phyloP scores from a whole-genome alignment of 805 yeast species.

The Candida tammaniensis region DNA sequence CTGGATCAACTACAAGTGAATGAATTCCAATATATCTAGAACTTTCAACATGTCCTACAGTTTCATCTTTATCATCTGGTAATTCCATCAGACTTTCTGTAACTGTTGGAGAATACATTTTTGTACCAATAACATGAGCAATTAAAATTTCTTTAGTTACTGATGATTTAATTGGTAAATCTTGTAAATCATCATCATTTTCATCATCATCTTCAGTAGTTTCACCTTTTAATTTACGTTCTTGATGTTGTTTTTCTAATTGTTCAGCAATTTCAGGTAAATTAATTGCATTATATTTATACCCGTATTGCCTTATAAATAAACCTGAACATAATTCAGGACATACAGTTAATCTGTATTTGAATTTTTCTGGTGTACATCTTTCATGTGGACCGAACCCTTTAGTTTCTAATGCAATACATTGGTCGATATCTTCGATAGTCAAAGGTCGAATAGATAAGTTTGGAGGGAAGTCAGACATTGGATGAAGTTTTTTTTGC shows the following conservation, averaged over 20 bases:
- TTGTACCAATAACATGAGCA: conserved; percentile 81
- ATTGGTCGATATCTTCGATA: conserved; percentile 67
- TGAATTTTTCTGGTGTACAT: conserved; percentile 56
- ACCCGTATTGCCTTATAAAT: conserved; percentile 67
- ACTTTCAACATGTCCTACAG: conserved; percentile 68
- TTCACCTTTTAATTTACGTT: conserved; percentile 15
- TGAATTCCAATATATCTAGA: conserved; percentile 79
- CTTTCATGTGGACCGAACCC: conserved; percentile 76
- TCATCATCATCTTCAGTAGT: conserved; percentile 15
- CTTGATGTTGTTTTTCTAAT: conserved; percentile 26
- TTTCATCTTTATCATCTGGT: conserved; percentile 39
- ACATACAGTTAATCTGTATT: conserved; percentile 72
- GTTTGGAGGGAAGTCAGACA: conserved; percentile 47
- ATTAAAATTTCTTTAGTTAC: conserved; percentile 62
- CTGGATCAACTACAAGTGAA: conserved; percentile 72
- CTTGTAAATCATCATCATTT: conserved; percentile 30
- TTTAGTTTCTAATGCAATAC: conserved; percentile 55
- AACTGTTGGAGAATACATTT: conserved; percentile 49
- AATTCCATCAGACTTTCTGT: conserved; percentile 60
- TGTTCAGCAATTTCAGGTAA: conserved; percentile 39
- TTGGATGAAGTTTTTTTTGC: conserved; percentile 10
- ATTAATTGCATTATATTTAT: conserved; percentile 41
- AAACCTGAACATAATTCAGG: conserved; percentile 92
- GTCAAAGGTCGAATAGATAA: conserved; percentile 69
- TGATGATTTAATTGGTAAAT: conserved; percentile 47